Evolutionary conservation across 2,329 filamentous ascomycete genomes (phyloP), one percentile per base, ranked within the genome.

Genomic region (Pseudocercospora cruenta): DNA sequence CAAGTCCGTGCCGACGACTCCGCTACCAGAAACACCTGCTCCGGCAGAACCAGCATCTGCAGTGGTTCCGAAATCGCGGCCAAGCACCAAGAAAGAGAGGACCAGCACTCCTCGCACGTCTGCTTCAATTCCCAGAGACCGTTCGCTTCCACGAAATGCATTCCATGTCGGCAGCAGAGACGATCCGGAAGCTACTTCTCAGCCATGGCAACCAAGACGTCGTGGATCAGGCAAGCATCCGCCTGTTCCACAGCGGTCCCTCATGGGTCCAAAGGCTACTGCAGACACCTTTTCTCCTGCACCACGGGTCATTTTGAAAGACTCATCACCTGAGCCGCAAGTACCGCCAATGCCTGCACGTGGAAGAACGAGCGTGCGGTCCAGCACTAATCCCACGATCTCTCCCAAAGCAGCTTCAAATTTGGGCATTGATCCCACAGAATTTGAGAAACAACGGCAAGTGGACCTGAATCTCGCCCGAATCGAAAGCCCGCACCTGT

Each of bases 21-120:
- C 45, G 43, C 33, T 43, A 10, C 60, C 60, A 43, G 14, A n/a
- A 43, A 43, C 39, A 6, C 7, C 33, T 26, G 22, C 10, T 31
- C 60, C 60, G 9, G n/a, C n/a, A 12, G 51, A 54, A 36, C 7
- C 43, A 22, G 14, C 22, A 3, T 16, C 51, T 14, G 14, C 63
- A 19, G 60, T 60, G 21, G 45, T 63, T 9, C 31, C 55, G 3
- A n/a, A n/a, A n/a, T 10, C 28, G 19, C 55, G 8, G n/a, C n/a
- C 21, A 21, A 43, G 31, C 24, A 39, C 31, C 39, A 60, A 45
- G 49, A 26, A 60, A 22, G 39, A 53, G 31, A 58, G 65, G 21
- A 74, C 72, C 3, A 73, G 70, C 63, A 68, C 65, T 36, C 73
- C 74, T 12, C 68, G 69, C 4, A 74, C 71, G 4, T 70, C 71